phyloP scores from a whole-genome alignment of 1,284 basidiomycete species.

The Abortiporus biennis region DNA sequence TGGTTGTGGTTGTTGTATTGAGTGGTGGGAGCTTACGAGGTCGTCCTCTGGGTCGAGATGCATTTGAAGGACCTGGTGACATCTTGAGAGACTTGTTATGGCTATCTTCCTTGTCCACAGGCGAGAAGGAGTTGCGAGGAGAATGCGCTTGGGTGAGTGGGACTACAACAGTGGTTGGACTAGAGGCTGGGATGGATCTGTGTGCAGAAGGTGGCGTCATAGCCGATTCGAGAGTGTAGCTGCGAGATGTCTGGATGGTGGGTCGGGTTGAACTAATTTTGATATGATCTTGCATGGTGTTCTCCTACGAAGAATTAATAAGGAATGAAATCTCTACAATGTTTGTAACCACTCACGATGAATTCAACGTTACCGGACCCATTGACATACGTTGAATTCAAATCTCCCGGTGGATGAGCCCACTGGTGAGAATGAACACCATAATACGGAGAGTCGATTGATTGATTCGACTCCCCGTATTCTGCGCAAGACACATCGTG shows the following conservation, averaged over 20 bases:
- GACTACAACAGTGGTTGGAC: not conserved
- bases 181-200: not conserved
- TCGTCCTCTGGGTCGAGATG: no score
- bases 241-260: not conserved
- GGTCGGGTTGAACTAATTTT: not conserved
- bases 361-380: not conserved
- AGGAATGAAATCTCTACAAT: not conserved
- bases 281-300: not conserved
- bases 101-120: not conserved
- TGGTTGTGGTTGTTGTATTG: not conserved
- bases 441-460: not conserved
- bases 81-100: not conserved
- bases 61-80: not conserved
- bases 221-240: constrained; percentile 13
- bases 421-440: not conserved
- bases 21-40: not conserved
- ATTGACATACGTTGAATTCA: not conserved
- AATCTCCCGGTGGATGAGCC: not conserved
- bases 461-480: constrained; percentile 5
- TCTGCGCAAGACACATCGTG: constrained; percentile 7
- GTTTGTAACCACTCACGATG: not conserved
- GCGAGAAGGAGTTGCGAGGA: not conserved
- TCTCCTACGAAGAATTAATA: not conserved
- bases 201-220: constrained; percentile 5
- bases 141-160: not conserved